Percentiles rank a stretch among this genome's conserved stretches.
These are phyloP conservation scores for Steccherinum ochraceum DNA, from an alignment of 768 basidiomycete species.

Conservation along the genomic window DNA sequence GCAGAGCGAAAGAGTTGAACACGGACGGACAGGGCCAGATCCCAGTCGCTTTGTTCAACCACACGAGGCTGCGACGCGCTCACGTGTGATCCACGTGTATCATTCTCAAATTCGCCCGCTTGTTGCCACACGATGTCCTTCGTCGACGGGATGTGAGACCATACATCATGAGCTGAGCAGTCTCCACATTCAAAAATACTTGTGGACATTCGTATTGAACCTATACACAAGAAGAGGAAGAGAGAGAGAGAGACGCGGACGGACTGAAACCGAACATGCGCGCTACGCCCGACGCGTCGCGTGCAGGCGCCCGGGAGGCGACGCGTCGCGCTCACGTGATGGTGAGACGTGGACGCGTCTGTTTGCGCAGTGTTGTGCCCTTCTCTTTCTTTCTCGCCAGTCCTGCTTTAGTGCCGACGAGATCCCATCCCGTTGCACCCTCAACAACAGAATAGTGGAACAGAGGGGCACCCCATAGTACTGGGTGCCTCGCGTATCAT, in stretches of 20 bases:
- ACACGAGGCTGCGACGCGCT: constrained; percentile 1
- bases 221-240: neutral
- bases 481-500: too few species aligned
- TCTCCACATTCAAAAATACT: too few species aligned
- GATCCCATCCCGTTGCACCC: neutral
- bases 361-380: neutral
- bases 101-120: neutral
- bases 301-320: too few species aligned
- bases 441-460: neutral
- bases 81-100: neutral
- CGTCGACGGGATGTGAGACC: too few species aligned
- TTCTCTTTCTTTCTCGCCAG: too few species aligned
- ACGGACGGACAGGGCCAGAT: neutral
- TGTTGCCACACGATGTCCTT: too few species aligned
- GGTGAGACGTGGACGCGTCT: neutral
- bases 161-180: too few species aligned
- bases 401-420: neutral
- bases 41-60: neutral
- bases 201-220: neutral
- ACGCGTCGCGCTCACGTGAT: neutral
- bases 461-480: too few species aligned
- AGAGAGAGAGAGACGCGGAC: too few species aligned
- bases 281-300: neutral
- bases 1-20: neutral
- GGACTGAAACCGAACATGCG: neutral